phyloP scores from a whole-genome alignment of 345 rosid species.

The Luvunga scandens region DNA sequence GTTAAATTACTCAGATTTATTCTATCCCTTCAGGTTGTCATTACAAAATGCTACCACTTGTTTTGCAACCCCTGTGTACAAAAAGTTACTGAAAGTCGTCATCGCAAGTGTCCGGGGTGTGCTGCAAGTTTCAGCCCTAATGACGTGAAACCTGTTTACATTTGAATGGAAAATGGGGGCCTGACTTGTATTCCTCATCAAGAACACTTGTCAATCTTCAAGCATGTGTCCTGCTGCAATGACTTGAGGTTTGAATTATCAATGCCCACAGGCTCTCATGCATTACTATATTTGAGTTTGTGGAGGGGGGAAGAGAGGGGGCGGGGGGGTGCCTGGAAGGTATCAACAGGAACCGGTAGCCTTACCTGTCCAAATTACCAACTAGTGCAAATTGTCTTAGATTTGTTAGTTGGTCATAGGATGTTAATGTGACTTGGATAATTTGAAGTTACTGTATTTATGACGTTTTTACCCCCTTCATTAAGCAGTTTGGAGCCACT shows the following conservation, averaged over 20 bases:
- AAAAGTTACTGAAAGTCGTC: slow-evolving; percentile 66
- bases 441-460: slow-evolving; percentile 15
- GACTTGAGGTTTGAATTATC: slow-evolving; percentile 14
- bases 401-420: slow-evolving; percentile 18
- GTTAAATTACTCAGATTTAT: neutral
- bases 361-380: slow-evolving; percentile 12
- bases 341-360: slow-evolving; percentile 13
- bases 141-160: slow-evolving; percentile 94
- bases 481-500: slow-evolving; percentile 18
- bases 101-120: slow-evolving; percentile 86
- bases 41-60: slow-evolving; percentile 93
- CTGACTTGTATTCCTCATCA: neutral
- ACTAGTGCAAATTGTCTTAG: slow-evolving; percentile 20
- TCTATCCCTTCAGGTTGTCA: slow-evolving; percentile 62
- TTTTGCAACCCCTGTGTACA: slow-evolving; percentile 89
- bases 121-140: slow-evolving; percentile 79
- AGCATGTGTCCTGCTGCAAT: neutral
- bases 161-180: slow-evolving; percentile 36
- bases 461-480: slow-evolving; percentile 4
- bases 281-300: slow-evolving; percentile 12
- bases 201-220: neutral
- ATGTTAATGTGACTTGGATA: slow-evolving; percentile 15
- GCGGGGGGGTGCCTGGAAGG: too few relatives aligned
- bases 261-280: slow-evolving; percentile 18
- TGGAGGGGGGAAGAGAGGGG: slow-evolving; percentile 4